These are phyloP conservation scores for Gossypium sturtianum DNA, from an alignment of 345 rosid genomes.

Conservation along the genomic window DNA sequence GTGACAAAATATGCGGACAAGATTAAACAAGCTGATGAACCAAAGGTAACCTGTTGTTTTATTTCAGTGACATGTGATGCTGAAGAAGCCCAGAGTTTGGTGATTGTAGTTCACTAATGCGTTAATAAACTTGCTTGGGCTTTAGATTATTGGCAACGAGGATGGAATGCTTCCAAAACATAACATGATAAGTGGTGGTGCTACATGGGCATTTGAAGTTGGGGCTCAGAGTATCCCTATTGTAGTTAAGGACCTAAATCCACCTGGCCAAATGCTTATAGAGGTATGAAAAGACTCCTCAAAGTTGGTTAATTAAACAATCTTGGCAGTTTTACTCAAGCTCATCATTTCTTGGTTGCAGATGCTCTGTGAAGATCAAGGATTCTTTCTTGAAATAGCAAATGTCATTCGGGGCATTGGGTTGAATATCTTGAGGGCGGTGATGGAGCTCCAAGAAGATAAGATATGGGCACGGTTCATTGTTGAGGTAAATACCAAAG, in stretches of 20 bases:
- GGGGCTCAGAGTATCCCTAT: constrained; percentile 66
- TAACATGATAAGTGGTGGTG: constrained; percentile 35
- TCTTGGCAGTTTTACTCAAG: background rate
- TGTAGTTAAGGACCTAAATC: constrained; percentile 68
- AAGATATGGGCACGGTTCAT: constrained; percentile 80
- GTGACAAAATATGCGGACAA: constrained; percentile 71
- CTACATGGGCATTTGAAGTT: constrained; percentile 86
- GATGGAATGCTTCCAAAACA: constrained; percentile 30
- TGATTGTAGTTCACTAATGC: constrained; percentile 7
- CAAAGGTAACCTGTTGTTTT: constrained; percentile 48
- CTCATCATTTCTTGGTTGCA: constrained; percentile 20
- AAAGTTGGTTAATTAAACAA: background rate
- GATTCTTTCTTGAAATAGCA: constrained; percentile 77
- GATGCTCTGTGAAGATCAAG: constrained; percentile 81
- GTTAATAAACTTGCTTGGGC: constrained; percentile 13
- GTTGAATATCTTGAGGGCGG: constrained; percentile 72
- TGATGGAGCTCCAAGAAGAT: constrained; percentile 53
- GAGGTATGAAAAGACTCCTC: constrained; percentile 41
- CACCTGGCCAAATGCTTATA: constrained; percentile 76
- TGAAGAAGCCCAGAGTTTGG: constrained; percentile 3
- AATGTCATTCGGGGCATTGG: constrained; percentile 67
- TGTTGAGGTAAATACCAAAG: constrained; percentile 54
- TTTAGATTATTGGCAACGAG: constrained; percentile 36
- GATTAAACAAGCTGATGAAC: constrained; percentile 55
- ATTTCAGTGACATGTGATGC: background rate